Base-by-base conservation (phyloP, 345 rosid genomes). In the Noccaea caerulescens region DNA sequence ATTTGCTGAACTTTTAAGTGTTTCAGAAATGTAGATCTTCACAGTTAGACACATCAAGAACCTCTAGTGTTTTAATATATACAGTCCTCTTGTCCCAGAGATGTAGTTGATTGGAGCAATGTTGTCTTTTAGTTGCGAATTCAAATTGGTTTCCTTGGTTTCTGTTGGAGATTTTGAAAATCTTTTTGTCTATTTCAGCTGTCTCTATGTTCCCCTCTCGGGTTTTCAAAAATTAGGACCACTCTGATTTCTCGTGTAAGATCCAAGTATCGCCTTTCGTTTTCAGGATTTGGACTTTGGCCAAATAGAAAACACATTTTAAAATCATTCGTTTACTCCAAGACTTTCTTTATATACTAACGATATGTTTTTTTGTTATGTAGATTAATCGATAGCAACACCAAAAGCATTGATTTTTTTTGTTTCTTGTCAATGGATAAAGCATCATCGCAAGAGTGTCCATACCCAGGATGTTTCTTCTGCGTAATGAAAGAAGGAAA, bases 401-500 rank as follows among this genome's bases (percentile, higher is more conserved):
- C 20, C 16, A 14, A 54, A 63, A 62, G 66, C 37, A 37, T 68
- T 27, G 8, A 12, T 30, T 42, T 30, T 30, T 25, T 25, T 25
- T 1, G 3, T 25, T 3, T 25, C 27, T 3, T 20, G 3, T 33
- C 41, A 16, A 95, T 92, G 99, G 99, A 86, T 49, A 90, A 92
- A 83, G 84, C 72, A 30, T 82, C 96, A 10, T 84, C 96, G 55
- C 77, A 84, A 1, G 96, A 95, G 46, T 95, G 99, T 78, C 99
- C 97, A 1, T 92, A 92, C 76, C 99, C 98, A n/a, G 98, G 98
- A 76, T 94, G 99, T 80, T 92, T 92, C 80, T 92, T 94, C 78
- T 92, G 99, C 69, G 98, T 94, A 25, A 92, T 94, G 99, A 94
- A 92, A 84, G 99, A 95, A 88, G 99, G 97, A 51, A 92, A 95